phyloP scores from a whole-genome alignment of 192 early-diverging fungal species.

The Backusella liffmaniae region DNA sequence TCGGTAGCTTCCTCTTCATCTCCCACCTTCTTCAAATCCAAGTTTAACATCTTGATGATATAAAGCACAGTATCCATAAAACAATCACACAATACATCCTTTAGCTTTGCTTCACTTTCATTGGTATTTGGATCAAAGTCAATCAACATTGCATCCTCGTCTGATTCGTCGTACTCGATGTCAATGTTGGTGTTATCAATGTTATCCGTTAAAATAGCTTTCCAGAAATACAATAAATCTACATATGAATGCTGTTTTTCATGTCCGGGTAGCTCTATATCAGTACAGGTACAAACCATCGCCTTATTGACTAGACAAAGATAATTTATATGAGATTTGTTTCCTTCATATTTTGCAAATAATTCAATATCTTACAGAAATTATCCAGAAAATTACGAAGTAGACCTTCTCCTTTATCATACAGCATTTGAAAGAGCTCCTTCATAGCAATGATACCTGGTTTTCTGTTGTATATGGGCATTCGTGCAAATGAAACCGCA shows the following conservation, averaged over 20 bases:
- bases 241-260: constrained; percentile 42
- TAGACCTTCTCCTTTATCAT: constrained; percentile 44
- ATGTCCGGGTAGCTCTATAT: constrained; percentile 16
- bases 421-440: constrained; percentile 52
- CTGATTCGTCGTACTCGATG: constrained; percentile 11
- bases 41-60: constrained; percentile 45
- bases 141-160: constrained; percentile 9
- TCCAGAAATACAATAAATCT: constrained; percentile 61
- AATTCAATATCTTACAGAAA: constrained; percentile 38
- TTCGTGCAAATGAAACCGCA: constrained; percentile 48
- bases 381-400: constrained; percentile 43
- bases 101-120: constrained; percentile 22
- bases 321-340: not conserved
- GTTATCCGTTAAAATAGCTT: constrained; percentile 49
- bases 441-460: constrained; percentile 48
- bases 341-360: not conserved
- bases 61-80: constrained; percentile 42
- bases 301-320: constrained; percentile 46
- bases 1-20: constrained; percentile 30
- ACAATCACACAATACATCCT: constrained; percentile 52
- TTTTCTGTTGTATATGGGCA: constrained; percentile 43
- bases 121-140: not conserved
- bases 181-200: constrained; percentile 7
- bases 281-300: constrained; percentile 51
- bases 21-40: constrained; percentile 37